These are phyloP conservation scores for Solanum habrochaites DNA, from an alignment of 257 asterid species.

Conservation along the genomic window DNA sequence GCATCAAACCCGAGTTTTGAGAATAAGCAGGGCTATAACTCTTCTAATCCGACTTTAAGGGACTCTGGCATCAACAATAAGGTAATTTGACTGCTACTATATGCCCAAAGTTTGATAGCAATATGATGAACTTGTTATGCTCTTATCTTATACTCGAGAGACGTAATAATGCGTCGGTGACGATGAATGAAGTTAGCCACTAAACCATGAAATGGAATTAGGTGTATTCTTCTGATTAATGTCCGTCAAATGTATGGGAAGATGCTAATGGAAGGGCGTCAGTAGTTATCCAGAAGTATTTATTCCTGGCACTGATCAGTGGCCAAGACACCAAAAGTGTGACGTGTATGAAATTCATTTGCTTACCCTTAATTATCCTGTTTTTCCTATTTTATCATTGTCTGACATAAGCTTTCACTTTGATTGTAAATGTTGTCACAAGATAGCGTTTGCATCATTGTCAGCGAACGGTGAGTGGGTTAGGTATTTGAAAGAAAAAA, in stretches of 20 bases:
- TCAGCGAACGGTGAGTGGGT: neutral
- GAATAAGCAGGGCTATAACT: conserved; percentile 18
- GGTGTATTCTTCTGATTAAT: no score
- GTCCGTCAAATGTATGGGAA: neutral
- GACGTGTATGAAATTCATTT: neutral
- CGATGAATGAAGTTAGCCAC: neutral
- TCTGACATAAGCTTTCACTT: neutral
- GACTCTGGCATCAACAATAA: conserved; percentile 73
- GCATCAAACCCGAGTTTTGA: conserved; percentile 13
- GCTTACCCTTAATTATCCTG: neutral
- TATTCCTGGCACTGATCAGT: neutral
- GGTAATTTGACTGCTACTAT: conserved; percentile 24
- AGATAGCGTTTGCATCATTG: neutral
- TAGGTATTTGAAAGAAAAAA: neutral
- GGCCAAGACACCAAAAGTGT: neutral
- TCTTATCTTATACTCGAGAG: neutral
- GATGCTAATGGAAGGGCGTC: neutral
- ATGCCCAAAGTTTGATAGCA: neutral
- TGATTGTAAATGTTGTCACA: neutral
- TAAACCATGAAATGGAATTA: neutral
- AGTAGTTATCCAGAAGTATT: neutral
- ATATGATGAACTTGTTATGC: neutral
- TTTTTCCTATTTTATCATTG: neutral
- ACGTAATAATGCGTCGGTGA: neutral
- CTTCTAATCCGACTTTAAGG: conserved; percentile 27